Evolutionary conservation across 108 stramenopile genomes (phyloP).

Genomic region (Skeletonema tropicum): DNA sequence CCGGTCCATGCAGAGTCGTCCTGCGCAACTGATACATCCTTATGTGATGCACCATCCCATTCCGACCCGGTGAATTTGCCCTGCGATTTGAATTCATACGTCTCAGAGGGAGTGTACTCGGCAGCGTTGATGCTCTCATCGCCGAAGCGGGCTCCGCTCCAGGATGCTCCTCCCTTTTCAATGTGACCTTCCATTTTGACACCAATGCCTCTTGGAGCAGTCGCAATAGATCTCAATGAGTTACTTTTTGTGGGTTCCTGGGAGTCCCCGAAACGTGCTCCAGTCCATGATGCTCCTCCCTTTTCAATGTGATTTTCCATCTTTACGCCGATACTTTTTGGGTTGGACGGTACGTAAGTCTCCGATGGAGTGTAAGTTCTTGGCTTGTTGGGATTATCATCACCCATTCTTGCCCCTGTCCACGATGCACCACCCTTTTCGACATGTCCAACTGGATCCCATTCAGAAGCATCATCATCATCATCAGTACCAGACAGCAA

Average conservation of each 20-base stretch:
- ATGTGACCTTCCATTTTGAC: constrained; percentile 24
- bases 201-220: constrained; percentile 5
- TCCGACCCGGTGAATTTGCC: constrained; percentile 6
- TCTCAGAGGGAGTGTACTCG: constrained; percentile 8
- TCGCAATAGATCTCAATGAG: neutral
- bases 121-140: constrained; percentile 11
- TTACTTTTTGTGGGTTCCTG: neutral
- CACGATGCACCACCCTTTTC: constrained; percentile 3
- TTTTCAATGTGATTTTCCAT: constrained; percentile 30
- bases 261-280: constrained; percentile 36
- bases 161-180: constrained; percentile 27
- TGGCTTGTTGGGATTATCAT: constrained; percentile 7
- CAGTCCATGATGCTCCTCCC: constrained; percentile 35
- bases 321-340: constrained; percentile 17
- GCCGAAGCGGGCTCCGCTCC: constrained; percentile 39
- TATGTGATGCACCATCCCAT: constrained; percentile 23
- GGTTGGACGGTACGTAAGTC: constrained; percentile 2
- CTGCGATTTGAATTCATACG: constrained; percentile 10
- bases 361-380: constrained; percentile 22
- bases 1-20: constrained; percentile 27
- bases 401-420: constrained; percentile 31
- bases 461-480: neutral
- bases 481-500: constrained; percentile 22
- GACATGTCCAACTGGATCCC: constrained; percentile 8
- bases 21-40: constrained; percentile 8